Base-by-base conservation (phyloP, 2,329 filamentous ascomycete species). In the Penicillium verrucosum region DNA sequence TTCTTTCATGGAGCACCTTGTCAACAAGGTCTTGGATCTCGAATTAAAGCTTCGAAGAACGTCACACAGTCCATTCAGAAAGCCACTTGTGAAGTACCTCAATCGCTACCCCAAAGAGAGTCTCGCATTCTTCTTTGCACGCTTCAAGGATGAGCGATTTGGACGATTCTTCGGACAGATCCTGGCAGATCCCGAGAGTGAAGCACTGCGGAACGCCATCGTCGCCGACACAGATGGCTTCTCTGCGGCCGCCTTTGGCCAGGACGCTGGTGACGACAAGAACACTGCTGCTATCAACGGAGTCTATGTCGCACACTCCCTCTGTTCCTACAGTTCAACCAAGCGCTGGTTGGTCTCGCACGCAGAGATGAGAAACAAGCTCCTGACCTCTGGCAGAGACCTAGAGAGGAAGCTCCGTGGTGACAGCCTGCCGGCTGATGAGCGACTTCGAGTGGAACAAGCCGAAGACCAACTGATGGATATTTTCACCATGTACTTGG, bases 131-230 rank as follows among this genome's bases (percentile, higher is more conserved):
- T 87, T 97, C 61, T 80, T 88, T n/a, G 82, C 83, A 25, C 90
- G 88, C 66, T 80, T 97, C 53, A 89, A 90, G 58, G 90, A 97
- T 48, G 83, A 92, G 67, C 89, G 87, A 58, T 96, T 95, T 67
- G 94, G 95, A 3, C 86, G 94, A 16, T 90, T 99, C 73, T 86
- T 99, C 61, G 89, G 91, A 0, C 94, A 99, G 71, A 85, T 96
- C 14, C 81, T 99, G 23, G 82, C 84, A 3, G 85, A 96, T 67
- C 80, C 85, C 0, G 87, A 89, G 16, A 96, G 92, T 70, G 83
- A 81, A 29, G 81, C 88, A 1, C 77, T 99, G 42, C 84, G 94
- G 49, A 86, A 90, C 47, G 85, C 87, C 37, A 86, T 94, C 8
- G 84, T 88, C 52, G 83, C 85, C 18, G 89, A 93, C 60, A 82